phyloP scores from a whole-genome alignment of 177 flowering plant genomes.

The Telopea speciosissima region DNA sequence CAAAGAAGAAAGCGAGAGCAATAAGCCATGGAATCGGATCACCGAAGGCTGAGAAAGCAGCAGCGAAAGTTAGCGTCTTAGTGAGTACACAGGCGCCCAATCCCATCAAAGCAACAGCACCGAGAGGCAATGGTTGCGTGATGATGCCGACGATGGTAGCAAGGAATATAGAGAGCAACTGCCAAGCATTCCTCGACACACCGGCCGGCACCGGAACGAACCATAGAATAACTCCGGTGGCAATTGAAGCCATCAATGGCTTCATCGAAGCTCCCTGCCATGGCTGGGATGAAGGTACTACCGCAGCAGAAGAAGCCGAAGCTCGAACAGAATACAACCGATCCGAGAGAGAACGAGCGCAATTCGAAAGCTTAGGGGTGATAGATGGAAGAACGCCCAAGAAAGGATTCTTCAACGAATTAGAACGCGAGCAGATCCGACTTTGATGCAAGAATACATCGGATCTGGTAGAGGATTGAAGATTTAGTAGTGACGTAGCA shows the following conservation, averaged over 20 bases:
- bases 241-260: constrained; percentile 75
- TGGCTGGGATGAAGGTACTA: constrained; percentile 33
- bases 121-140: constrained; percentile 87
- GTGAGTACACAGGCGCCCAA: constrained; percentile 83
- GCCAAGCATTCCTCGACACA: constrained; percentile 79
- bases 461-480: constrained; percentile 15
- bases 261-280: constrained; percentile 87
- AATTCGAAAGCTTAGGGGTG: constrained; percentile 6
- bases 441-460: constrained; percentile 1
- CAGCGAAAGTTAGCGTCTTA: constrained; percentile 80
- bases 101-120: constrained; percentile 90
- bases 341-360: constrained; percentile 1
- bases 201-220: constrained; percentile 75
- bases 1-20: constrained; percentile 98
- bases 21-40: constrained; percentile 98
- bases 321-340: constrained; percentile 21
- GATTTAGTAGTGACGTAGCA: constrained; percentile 7
- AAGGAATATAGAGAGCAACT: constrained; percentile 74
- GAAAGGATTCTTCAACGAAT: constrained; percentile 10
- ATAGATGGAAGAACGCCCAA: constrained; percentile 2
- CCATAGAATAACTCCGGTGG: constrained; percentile 80
- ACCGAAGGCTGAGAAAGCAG: constrained; percentile 94
- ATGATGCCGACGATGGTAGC: constrained; percentile 94
- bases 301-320: constrained; percentile 24
- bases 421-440: constrained; percentile 4